A percentile compares a stretch with the other conserved stretches of the same genome.
These are phyloP conservation scores for Musa beccarii DNA, from an alignment of 176 grass and related monocot species.

Conservation along the genomic window DNA sequence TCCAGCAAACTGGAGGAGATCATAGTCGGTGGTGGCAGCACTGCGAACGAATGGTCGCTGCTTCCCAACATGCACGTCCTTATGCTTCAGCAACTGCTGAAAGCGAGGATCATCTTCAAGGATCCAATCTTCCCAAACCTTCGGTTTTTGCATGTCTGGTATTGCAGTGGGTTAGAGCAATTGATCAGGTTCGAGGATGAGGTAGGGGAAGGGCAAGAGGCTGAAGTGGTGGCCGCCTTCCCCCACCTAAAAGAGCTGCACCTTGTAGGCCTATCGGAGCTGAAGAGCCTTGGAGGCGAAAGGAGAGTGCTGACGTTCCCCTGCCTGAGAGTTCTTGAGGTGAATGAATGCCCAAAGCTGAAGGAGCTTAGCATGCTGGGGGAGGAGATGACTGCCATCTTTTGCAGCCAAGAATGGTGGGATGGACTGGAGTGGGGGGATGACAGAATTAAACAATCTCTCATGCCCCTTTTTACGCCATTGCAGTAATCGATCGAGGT, in stretches of 20 bases:
- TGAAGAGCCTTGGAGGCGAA: neutral
- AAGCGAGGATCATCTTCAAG: neutral
- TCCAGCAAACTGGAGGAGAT: neutral
- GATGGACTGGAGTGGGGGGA: neutral
- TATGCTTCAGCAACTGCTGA: neutral
- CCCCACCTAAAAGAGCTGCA: neutral
- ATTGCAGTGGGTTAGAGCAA: neutral
- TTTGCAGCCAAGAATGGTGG: neutral
- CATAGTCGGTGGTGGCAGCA: neutral
- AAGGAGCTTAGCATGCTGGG: neutral
- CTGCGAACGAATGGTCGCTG: neutral
- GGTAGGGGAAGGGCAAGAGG: neutral
- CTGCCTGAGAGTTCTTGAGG: constrained; percentile 3
- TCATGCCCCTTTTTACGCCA: neutral
- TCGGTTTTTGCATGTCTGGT: neutral
- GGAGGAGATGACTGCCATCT: neutral
- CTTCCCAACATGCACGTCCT: neutral
- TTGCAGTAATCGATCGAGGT: neutral
- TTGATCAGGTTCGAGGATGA: neutral
- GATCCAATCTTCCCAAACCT: neutral
- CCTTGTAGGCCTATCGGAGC: neutral
- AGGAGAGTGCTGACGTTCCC: neutral
- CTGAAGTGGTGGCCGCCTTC: neutral
- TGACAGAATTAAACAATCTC: neutral
- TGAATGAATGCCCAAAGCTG: neutral